These are phyloP conservation scores for Jimgerdemannia flammicorona DNA, from an alignment of 192 early-diverging fungal species.

Conservation along the genomic window DNA sequence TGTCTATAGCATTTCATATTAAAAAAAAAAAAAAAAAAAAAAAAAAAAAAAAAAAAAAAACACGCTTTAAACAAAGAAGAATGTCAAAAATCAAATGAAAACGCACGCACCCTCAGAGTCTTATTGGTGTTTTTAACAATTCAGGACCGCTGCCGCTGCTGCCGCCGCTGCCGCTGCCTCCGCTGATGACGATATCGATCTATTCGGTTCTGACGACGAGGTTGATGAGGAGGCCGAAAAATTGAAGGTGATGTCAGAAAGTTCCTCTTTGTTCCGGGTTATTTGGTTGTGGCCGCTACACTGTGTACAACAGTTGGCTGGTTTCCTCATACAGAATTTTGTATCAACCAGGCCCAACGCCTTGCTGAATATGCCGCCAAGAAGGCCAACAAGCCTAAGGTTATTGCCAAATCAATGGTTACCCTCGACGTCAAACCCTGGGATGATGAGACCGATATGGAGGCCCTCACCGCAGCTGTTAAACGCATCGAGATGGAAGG, in stretches of 20 bases:
- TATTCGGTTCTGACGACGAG: conserved; percentile 93
- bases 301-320: too few relatives aligned
- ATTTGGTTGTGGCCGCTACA: too few relatives aligned
- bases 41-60: too few relatives aligned
- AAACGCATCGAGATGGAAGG: conserved; percentile 80
- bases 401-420: conserved; percentile 89
- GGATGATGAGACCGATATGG: conserved; percentile 95
- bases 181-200: conserved; percentile 93
- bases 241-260: conserved; percentile 52
- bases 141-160: too few relatives aligned
- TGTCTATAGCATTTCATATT: too few relatives aligned
- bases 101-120: too few relatives aligned
- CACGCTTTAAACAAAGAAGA: too few relatives aligned
- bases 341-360: conserved; percentile 54
- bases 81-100: too few relatives aligned
- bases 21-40: too few relatives aligned
- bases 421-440: conserved; percentile 96
- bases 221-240: conserved; percentile 89
- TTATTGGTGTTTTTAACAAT: too few relatives aligned
- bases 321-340: too few relatives aligned
- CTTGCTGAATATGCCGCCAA: conserved; percentile 87
- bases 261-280: too few relatives aligned
- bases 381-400: conserved; percentile 87
- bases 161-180: conserved; percentile 61
- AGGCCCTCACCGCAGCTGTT: conserved; percentile 68